Base-by-base conservation (phyloP, 352 stramenopile genomes). In the Phytophthora crassamura region DNA sequence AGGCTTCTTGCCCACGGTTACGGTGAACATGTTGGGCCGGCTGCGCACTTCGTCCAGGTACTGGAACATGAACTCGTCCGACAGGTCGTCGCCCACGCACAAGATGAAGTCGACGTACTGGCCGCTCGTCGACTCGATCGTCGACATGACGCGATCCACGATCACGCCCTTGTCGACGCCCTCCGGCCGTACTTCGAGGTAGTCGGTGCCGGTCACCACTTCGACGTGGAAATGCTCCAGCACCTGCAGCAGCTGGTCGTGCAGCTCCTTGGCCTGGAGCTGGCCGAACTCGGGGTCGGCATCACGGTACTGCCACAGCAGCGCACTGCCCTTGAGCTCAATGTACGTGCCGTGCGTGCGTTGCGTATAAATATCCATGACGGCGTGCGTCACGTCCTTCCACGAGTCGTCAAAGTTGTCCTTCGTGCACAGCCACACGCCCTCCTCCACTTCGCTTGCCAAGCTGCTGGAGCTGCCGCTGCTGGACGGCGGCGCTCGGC, bases 331-430 rank as follows among this genome's bases (percentile, higher is more conserved):
- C 58, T 99, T 99, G 36, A 98, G 81, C 84, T 99, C 98, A 34
- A 99, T 98, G 73, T 99, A 99, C 43, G 97, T 99, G 57, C 98
- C 98, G 74, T 99, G 97, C 5, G 98, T 99, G 51, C 97, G 86
- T 67, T 95, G 96, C 8, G 97, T 97, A 87, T 99, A 99, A 50
- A 99, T 97, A 78, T 99, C 94, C 98, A 99, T 99, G 41, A 99
- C 97, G 25, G 89, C 91, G 65, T 98, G 92, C 5, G 93, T 97
- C 49, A 99, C 86, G 39, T 98, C 93, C 67, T 98, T 98, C 98
- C 98, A 99, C 43, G 91, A 98, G 47, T 98, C 89, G 62, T 98
- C 93, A 68, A 97, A 97, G 63, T 94, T 92, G 66, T 95, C 82
- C 65, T 93, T 95, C 38, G 84, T 94, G 62, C 80, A 97, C 50